phyloP scores from a whole-genome alignment of 495 filamentous ascomycete species.

The Podospora australis region DNA sequence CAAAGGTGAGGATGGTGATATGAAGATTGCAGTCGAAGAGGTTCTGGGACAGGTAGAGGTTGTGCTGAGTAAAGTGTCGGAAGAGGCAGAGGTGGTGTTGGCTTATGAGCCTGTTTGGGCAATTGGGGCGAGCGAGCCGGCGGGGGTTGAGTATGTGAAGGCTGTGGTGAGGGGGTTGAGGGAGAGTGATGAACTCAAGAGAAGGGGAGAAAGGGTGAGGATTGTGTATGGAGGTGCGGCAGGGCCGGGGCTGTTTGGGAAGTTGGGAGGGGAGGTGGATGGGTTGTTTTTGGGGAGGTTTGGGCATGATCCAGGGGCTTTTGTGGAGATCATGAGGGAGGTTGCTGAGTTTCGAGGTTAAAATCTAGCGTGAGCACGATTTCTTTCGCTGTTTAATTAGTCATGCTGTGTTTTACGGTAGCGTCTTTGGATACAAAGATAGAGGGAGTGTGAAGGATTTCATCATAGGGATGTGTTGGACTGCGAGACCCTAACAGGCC shows the following conservation, averaged over 20 bases:
- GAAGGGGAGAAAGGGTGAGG: slow-evolving; percentile 48
- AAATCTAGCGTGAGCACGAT: too few species aligned
- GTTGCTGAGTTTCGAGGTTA: slow-evolving; percentile 45
- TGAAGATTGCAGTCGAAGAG: slow-evolving; percentile 56
- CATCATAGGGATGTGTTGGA: too few species aligned
- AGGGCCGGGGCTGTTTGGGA: slow-evolving; percentile 64
- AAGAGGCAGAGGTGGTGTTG: slow-evolving; percentile 61
- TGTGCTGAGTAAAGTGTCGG: slow-evolving; percentile 52
- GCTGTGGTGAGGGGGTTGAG: slow-evolving; percentile 60
- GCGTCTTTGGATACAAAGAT: too few species aligned
- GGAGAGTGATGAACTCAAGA: slow-evolving; percentile 31
- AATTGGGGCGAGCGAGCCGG: slow-evolving; percentile 70
- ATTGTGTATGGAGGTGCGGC: slow-evolving; percentile 79
- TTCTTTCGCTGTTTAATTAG: too few species aligned
- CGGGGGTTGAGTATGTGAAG: slow-evolving; percentile 62
- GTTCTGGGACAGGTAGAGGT: slow-evolving; percentile 57
- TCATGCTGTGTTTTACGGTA: too few species aligned
- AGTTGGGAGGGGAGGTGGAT: slow-evolving; percentile 62
- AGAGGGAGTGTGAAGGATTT: too few species aligned
- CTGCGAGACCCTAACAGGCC: too few species aligned
- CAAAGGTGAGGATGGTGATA: slow-evolving; percentile 12
- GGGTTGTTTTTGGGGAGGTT: slow-evolving; percentile 79
- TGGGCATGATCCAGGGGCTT: slow-evolving; percentile 64
- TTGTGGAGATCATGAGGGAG: slow-evolving; percentile 62
- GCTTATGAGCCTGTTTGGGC: slow-evolving; percentile 92